Conservation (phyloP, 805 yeast species). For the Danielia reshetovae region DNA sequence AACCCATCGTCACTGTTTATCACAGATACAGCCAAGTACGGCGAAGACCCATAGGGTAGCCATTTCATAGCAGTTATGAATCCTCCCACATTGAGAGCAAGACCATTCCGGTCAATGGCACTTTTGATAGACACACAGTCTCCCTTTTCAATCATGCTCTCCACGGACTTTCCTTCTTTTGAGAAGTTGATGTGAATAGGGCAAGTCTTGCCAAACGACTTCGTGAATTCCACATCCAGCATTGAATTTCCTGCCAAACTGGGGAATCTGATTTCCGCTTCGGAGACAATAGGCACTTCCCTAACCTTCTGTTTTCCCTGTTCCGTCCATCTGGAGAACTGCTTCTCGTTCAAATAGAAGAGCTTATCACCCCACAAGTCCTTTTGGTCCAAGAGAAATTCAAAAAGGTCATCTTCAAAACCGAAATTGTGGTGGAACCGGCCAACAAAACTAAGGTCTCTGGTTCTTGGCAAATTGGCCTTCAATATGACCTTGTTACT, state of each 20-base stretch:
- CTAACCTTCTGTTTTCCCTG: conserved; percentile 11
- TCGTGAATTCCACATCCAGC: conserved; percentile 16
- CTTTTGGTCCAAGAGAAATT: conserved; percentile 42
- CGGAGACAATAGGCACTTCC: conserved; percentile 10
- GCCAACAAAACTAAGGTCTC: conserved; percentile 18
- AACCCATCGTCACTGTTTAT: conserved; percentile 30
- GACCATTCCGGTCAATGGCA: conserved; percentile 27
- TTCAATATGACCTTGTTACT: conserved; percentile 9
- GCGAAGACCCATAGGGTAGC: conserved; percentile 29
- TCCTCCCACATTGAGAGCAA: conserved; percentile 48
- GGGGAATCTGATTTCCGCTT: conserved; percentile 1
- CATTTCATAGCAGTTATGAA: conserved; percentile 51
- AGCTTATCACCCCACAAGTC: conserved; percentile 46
- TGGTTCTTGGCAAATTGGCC: conserved; percentile 13
- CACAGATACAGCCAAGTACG: conserved; percentile 48
- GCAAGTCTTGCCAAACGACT: conserved; percentile 18
- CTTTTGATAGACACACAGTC: conserved; percentile 11
- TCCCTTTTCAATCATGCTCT: conserved; percentile 4
- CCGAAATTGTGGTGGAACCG: conserved; percentile 46
- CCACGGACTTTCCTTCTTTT: conserved; percentile 6
- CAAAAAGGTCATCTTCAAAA: conserved; percentile 38
- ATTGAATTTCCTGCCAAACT: conserved; percentile 1
- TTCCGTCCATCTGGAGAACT: conserved; percentile 19
- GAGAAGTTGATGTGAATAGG: conserved; percentile 16
- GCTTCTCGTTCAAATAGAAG: conserved; percentile 38